Percentiles rank a stretch among this genome's conserved stretches.
phyloP scores from a whole-genome alignment of 257 asterid genomes.

The Primulina huaijiensis region DNA sequence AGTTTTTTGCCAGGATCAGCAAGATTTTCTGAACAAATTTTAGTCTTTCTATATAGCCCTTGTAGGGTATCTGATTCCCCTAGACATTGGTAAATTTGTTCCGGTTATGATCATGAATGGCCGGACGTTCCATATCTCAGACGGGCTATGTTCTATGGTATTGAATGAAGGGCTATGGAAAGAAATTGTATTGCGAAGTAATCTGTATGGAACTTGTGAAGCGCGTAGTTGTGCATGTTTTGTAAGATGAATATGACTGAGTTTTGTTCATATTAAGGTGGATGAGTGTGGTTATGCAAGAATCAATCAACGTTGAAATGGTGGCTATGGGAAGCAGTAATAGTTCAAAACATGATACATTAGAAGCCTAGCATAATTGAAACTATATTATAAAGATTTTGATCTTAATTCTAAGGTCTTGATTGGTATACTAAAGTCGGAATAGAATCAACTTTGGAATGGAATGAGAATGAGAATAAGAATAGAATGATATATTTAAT shows the following conservation, averaged over 20 bases:
- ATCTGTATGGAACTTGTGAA: no score
- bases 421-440: no score
- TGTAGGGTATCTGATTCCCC: background rate
- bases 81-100: slow-evolving; percentile 1
- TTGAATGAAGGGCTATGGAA: no score
- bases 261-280: background rate
- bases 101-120: background rate
- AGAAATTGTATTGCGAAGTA: no score
- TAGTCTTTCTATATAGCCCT: background rate
- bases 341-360: no score
- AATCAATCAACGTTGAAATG: background rate
- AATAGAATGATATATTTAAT: no score
- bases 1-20: background rate
- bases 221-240: background rate
- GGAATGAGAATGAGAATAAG: no score
- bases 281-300: background rate
- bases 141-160: background rate
- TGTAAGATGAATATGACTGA: background rate
- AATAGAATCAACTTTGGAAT: no score
- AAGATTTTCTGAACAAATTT: background rate
- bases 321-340: no score
- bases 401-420: no score
- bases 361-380: no score
- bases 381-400: no score
- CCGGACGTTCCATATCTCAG: background rate